These are phyloP conservation scores for Syzygium aqueum DNA, from an alignment of 345 rosid genomes.

Conservation along the genomic window DNA sequence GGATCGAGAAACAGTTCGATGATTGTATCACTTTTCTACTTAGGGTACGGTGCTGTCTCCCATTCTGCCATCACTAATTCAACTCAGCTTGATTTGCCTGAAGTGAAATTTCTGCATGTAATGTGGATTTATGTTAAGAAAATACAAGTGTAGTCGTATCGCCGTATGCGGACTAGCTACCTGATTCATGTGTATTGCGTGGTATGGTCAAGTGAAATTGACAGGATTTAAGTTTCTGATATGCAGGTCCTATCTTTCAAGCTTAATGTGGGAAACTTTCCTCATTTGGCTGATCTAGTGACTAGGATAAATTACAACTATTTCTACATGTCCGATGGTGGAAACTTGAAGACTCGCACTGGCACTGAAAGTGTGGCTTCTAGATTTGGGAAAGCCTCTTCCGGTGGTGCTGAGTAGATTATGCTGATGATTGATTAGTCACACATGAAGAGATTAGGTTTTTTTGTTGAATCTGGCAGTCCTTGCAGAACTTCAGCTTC, in stretches of 20 bases:
- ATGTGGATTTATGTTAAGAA: background rate
- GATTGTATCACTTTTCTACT: conserved; percentile 93
- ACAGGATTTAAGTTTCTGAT: background rate
- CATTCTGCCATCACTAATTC: background rate
- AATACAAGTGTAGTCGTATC: background rate
- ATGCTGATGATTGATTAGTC: background rate
- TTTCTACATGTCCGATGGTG: conserved; percentile 86
- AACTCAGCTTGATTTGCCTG: background rate
- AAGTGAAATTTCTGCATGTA: background rate
- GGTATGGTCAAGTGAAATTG: background rate
- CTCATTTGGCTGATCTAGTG: conserved; percentile 90
- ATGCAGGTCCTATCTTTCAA: conserved; percentile 82
- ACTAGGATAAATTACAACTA: conserved; percentile 90
- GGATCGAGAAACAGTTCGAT: conserved; percentile 80
- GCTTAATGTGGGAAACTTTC: conserved; percentile 87
- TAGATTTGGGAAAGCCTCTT: conserved; percentile 22
- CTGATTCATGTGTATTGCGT: background rate
- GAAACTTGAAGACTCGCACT: conserved; percentile 55
- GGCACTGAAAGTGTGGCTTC: conserved; percentile 33
- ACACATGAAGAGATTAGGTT: background rate
- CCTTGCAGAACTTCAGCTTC: background rate
- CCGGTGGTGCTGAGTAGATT: conserved; percentile 9
- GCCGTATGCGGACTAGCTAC: background rate
- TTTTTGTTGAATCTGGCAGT: background rate
- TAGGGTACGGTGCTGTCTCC: conserved; percentile 34